A percentile compares a stretch with the other conserved stretches of the same genome.
Evolutionary conservation across 2,329 filamentous ascomycete genomes (phyloP).

Genomic region (Exophiala spinifera): DNA sequence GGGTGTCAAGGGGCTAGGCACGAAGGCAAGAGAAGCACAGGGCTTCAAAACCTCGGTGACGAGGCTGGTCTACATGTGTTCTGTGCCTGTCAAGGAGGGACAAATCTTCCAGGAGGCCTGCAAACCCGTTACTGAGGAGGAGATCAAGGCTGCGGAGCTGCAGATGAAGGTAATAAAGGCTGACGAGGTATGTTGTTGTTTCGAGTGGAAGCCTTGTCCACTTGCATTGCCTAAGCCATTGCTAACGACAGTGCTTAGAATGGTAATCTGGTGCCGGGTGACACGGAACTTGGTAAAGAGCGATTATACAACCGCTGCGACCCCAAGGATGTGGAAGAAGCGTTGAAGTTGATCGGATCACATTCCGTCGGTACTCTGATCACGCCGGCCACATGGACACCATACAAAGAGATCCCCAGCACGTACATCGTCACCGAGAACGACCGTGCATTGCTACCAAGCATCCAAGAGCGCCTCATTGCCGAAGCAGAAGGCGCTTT

Average conservation of each 20-base stretch:
- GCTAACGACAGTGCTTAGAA: constrained; percentile 25
- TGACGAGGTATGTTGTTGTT: constrained; percentile 20
- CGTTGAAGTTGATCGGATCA: constrained; percentile 27
- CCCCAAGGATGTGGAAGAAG: constrained; percentile 28
- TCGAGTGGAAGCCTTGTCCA: no score
- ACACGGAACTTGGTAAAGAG: constrained; percentile 20
- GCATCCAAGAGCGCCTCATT: constrained; percentile 31
- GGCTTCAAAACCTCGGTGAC: constrained; percentile 25
- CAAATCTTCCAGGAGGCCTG: constrained; percentile 30
- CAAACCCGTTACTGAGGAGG: constrained; percentile 28
- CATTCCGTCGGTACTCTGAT: constrained; percentile 28
- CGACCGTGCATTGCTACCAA: constrained; percentile 28
- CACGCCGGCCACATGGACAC: constrained; percentile 32
- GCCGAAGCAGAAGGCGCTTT: constrained; percentile 30
- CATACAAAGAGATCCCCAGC: constrained; percentile 32
- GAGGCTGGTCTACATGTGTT: constrained; percentile 33
- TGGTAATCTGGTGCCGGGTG: constrained; percentile 25
- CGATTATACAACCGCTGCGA: constrained; percentile 31
- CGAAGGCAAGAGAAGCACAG: constrained; percentile 24
- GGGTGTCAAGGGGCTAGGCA: constrained; percentile 33
- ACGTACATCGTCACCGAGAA: constrained; percentile 34
- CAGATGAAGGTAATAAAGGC: constrained; percentile 18
- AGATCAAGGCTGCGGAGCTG: constrained; percentile 26
- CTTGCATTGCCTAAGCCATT: neutral
- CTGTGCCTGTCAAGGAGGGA: constrained; percentile 29